These are phyloP conservation scores for Phytophthora litchii DNA, from an alignment of 352 stramenopile genomes.

Conservation along the genomic window DNA sequence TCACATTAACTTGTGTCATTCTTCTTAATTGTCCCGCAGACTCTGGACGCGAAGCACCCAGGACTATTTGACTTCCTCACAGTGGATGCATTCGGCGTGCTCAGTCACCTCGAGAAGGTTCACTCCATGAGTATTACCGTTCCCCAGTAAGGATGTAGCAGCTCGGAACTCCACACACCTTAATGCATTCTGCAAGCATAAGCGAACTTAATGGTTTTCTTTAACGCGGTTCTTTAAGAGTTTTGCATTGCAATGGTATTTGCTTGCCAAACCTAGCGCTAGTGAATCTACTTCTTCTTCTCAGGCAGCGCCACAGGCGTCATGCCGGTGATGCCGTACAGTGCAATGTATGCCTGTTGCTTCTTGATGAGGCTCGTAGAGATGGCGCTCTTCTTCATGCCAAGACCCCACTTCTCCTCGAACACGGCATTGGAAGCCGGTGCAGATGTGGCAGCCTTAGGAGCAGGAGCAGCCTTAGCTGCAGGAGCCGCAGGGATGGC, in stretches of 20 bases:
- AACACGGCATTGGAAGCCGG: slow-evolving; percentile 36
- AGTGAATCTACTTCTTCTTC: slow-evolving; percentile 46
- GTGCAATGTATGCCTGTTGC: slow-evolving; percentile 83
- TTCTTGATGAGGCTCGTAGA: slow-evolving; percentile 84
- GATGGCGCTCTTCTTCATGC: slow-evolving; percentile 82
- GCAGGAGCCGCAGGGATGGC: slow-evolving; percentile 43
- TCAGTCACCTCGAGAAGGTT: slow-evolving; percentile 86
- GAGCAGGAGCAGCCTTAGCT: slow-evolving; percentile 36
- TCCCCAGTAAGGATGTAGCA: slow-evolving; percentile 37
- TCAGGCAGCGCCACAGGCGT: slow-evolving; percentile 51
- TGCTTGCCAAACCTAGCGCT: slow-evolving; percentile 23
- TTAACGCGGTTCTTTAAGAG: slow-evolving; percentile 25
- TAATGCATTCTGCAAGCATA: slow-evolving; percentile 26
- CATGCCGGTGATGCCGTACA: slow-evolving; percentile 85
- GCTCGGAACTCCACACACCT: slow-evolving; percentile 1
- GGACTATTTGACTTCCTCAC: slow-evolving; percentile 88
- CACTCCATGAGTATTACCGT: slow-evolving; percentile 74
- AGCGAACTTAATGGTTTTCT: too few relatives aligned
- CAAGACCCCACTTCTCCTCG: slow-evolving; percentile 79
- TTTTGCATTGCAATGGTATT: slow-evolving; percentile 21
- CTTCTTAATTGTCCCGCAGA: slow-evolving; percentile 29
- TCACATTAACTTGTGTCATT: neutral
- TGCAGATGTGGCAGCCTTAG: slow-evolving; percentile 30
- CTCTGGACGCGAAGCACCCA: slow-evolving; percentile 81
- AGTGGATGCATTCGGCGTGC: slow-evolving; percentile 80